Evolutionary conservation across 2,329 filamentous ascomycete species (phyloP).

Genomic region (Zasmidium cellare): DNA sequence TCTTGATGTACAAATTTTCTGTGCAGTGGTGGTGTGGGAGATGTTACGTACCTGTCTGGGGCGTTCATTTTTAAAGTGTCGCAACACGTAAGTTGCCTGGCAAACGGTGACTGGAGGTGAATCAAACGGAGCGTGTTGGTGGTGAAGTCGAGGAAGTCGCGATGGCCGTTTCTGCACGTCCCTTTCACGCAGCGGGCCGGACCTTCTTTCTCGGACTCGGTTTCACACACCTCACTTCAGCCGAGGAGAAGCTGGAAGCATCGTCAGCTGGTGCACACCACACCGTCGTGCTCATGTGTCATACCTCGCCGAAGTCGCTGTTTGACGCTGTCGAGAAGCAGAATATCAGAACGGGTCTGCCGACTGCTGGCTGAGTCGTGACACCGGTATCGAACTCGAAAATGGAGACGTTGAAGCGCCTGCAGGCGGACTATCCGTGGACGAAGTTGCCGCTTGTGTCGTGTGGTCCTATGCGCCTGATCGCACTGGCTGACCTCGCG

Average conservation of each 20-base stretch:
- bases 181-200: background rate
- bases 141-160: conserved; percentile 1
- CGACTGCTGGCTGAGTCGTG: background rate
- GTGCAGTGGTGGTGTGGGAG: conserved; percentile 7
- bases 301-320: conserved; percentile 12
- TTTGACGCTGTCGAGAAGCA: background rate
- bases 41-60: conserved; percentile 50
- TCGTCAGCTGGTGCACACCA: conserved; percentile 1
- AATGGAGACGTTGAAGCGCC: conserved; percentile 23
- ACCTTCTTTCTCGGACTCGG: background rate
- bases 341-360: background rate
- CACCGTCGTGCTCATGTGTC: background rate
- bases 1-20: conserved; percentile 1
- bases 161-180: background rate
- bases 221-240: background rate
- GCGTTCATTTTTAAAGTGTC: conserved; percentile 50
- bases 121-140: background rate
- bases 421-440: conserved; percentile 58
- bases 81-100: conserved; percentile 13
- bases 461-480: conserved; percentile 68
- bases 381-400: background rate
- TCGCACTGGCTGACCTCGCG: conserved; percentile 58
- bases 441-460: conserved; percentile 58
- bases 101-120: background rate
- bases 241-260: background rate